phyloP scores from a whole-genome alignment of 2,329 filamentous ascomycete species.

The Fusarium sp. region DNA sequence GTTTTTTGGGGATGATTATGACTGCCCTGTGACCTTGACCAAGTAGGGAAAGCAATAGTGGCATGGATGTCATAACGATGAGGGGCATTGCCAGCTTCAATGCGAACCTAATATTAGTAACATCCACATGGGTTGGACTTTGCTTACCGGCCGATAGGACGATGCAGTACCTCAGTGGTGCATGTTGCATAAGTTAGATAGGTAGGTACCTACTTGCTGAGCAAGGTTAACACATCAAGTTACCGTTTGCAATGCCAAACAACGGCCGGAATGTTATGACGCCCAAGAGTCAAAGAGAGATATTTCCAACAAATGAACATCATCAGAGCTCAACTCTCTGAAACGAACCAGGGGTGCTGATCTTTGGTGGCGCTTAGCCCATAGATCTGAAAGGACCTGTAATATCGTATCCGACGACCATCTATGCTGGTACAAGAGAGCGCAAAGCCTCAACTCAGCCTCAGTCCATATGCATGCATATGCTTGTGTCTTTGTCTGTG shows the following conservation, averaged over 20 bases:
- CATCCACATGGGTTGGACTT: constrained; percentile 1
- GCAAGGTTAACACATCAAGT: neutral
- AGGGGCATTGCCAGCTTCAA: constrained; percentile 25
- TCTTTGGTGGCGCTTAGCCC: constrained; percentile 27
- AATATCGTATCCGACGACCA: constrained; percentile 7
- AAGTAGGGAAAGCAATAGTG: neutral
- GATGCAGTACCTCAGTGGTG: neutral
- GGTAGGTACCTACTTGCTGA: neutral
- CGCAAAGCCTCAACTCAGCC: constrained; percentile 48
- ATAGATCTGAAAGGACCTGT: constrained; percentile 18
- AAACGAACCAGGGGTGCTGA: constrained; percentile 23
- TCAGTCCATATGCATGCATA: constrained; percentile 20
- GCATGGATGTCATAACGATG: constrained; percentile 7
- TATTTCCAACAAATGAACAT: neutral
- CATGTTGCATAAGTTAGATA: too few relatives aligned
- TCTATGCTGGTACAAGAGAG: constrained; percentile 17
- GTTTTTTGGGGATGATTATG: too few relatives aligned
- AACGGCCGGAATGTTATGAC: constrained; percentile 2
- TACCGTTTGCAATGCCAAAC: neutral
- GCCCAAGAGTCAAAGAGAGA: neutral
- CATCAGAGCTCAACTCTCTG: neutral
- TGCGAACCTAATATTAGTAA: constrained; percentile 21
- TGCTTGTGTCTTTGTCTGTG: neutral
- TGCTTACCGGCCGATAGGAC: neutral
- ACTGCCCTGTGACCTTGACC: constrained; percentile 1